These are phyloP conservation scores for Suillus brevipes DNA, from an alignment of 768 basidiomycete genomes.

Conservation along the genomic window DNA sequence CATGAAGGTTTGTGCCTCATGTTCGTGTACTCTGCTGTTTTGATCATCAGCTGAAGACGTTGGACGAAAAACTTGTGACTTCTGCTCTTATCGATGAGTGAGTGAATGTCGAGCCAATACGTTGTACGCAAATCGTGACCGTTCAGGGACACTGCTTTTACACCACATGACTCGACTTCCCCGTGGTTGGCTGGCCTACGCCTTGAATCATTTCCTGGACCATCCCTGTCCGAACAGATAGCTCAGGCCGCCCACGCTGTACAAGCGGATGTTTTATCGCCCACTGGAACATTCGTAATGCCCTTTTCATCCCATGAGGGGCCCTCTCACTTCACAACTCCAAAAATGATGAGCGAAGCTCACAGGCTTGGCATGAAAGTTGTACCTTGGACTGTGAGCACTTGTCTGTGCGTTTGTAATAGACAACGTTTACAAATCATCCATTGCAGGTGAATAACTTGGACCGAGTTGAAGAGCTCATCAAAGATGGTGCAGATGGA, in stretches of 20 bases:
- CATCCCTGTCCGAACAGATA: conserved; percentile 55
- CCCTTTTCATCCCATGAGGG: conserved; percentile 43
- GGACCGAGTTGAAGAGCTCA: conserved; percentile 58
- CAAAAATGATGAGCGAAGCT: conserved; percentile 65
- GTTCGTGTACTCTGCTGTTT: not conserved
- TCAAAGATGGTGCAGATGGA: conserved; percentile 66
- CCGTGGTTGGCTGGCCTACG: conserved; percentile 72
- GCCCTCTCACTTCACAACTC: conserved; percentile 59
- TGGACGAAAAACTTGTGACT: conserved; percentile 53
- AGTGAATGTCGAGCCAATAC: conserved; percentile 20
- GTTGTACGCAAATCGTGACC: conserved; percentile 6
- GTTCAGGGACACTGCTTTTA: conserved; percentile 41
- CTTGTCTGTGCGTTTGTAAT: not conserved
- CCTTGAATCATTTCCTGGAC: conserved; percentile 63
- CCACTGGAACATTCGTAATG: conserved; percentile 45
- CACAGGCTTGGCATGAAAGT: conserved; percentile 63
- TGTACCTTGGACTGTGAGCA: conserved; percentile 73
- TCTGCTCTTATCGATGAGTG: conserved; percentile 70
- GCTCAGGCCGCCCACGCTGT: conserved; percentile 70
- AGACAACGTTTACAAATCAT: not conserved
- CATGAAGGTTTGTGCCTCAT: conserved; percentile 56
- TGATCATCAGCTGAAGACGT: conserved; percentile 35
- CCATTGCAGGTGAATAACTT: conserved; percentile 56
- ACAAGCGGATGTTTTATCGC: conserved; percentile 65
- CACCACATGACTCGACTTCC: conserved; percentile 45